Base-by-base conservation (phyloP, 805 yeast genomes). In the Yamadazyma phyllophila region DNA sequence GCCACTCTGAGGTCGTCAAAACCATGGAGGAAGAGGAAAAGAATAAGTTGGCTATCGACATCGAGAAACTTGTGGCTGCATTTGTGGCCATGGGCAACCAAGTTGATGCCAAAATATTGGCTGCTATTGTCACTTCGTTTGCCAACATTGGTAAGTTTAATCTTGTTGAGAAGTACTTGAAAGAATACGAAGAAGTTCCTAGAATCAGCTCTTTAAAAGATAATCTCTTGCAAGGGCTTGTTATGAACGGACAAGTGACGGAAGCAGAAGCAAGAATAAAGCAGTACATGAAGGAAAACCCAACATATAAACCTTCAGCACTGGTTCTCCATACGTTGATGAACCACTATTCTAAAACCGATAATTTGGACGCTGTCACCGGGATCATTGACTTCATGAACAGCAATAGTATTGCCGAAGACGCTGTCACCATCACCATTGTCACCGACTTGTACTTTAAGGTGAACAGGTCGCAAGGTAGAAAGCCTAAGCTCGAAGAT, bases 401-500 rank as follows among this genome's bases (percentile, higher is more conserved):
- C 33, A 59, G 59, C 27, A 47, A 65, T 20, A 58, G 65, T 2
- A 60, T 83, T 17, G 55, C 68, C 31, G 84, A 85, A 24, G 87
- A 82, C 58, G 69, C 80, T 38, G 80, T 80, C 13, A 83, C 91
- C 2, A 79, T 79, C 62, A 76, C 90, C 3, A 74, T 77, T 30
- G 63, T 83, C 17, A 70, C 83, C 43, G 82, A 83, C 54, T 62
- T 74, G 43, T 68, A 74, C 51, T 70, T 83, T 64, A 80, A 78
- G 57, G 46, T 64, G 30, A 66, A 71, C 29, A 63, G 63, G 33
- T 65, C 64, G n/a, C 67, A 74, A 30, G 80, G 80, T 8, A 59
- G 65, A 47, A 55, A 63, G 1, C 73, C 80, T 7, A 62, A 70
- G 30, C 62, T 76, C 17, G 68, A 64, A 9, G 58, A 58, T 6